A percentile compares a stretch with the other conserved stretches of the same genome.
Conservation (phyloP, 257 asterid genomes). For the Rauvolfia tetraphylla region DNA sequence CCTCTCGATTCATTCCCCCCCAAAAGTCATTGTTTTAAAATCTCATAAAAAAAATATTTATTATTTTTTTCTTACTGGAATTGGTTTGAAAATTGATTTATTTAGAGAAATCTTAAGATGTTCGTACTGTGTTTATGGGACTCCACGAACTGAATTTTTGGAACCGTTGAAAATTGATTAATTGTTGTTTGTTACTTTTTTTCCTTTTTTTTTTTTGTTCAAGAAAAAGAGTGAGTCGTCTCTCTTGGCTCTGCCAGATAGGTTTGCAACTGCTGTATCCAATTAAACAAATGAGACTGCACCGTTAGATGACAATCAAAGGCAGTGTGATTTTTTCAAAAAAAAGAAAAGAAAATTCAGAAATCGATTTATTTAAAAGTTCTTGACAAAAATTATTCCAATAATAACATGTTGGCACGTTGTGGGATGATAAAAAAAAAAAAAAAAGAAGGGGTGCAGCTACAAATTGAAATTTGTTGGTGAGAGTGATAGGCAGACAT, state of each 20-base stretch:
- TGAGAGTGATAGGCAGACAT: slow-evolving; percentile 7
- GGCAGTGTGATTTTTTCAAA: not conserved
- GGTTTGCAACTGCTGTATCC: slow-evolving; percentile 5
- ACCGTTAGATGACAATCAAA: not conserved
- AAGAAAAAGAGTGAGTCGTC: no score
- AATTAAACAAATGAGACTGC: slow-evolving; percentile 3
- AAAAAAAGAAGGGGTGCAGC: not conserved
- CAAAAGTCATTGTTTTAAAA: not conserved
- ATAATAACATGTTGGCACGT: slow-evolving; percentile 24
- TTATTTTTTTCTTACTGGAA: not conserved
- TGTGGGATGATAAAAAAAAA: not conserved
- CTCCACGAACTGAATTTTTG: slow-evolving; percentile 20
- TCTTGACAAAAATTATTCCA: not conserved
- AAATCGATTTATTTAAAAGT: not conserved
- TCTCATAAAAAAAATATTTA: not conserved
- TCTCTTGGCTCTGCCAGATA: slow-evolving; percentile 4
- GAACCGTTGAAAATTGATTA: not conserved
- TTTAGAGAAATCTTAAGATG: no score
- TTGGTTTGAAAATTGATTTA: no score
- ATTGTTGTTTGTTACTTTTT: not conserved
- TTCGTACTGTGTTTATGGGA: slow-evolving; percentile 18
- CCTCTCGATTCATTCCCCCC: slow-evolving; percentile 22
- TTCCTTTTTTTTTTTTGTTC: not conserved
- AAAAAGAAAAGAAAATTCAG: not conserved
- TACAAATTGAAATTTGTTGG: slow-evolving; percentile 15